phyloP scores from a whole-genome alignment of 495 filamentous ascomycete species.

The Aspergillus indologenus region DNA sequence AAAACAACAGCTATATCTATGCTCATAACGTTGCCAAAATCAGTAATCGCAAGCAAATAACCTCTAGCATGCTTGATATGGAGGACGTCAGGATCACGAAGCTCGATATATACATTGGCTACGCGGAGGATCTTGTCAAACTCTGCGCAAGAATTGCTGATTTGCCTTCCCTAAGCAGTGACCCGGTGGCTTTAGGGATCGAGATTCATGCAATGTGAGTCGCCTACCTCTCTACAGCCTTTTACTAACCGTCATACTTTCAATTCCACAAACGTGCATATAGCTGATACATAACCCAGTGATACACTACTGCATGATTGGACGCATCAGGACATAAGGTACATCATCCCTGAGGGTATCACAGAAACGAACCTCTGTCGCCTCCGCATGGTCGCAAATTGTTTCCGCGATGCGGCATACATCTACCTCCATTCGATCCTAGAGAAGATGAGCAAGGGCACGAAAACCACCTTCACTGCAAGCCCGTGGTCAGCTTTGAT shows the following conservation, averaged over 20 bases:
- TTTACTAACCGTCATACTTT: neutral
- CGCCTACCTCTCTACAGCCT: neutral
- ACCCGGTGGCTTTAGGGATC: constrained; percentile 25
- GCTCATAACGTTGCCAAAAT: constrained; percentile 41
- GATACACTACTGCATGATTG: constrained; percentile 37
- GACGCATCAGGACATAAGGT: constrained; percentile 30
- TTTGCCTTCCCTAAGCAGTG: constrained; percentile 27
- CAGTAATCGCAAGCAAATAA: constrained; percentile 33
- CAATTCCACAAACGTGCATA: neutral
- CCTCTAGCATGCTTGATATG: constrained; percentile 16
- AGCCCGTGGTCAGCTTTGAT: constrained; percentile 17
- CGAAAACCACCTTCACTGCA: neutral
- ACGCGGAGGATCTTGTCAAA: constrained; percentile 43
- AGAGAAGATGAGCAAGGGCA: constrained; percentile 27
- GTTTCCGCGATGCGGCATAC: constrained; percentile 43
- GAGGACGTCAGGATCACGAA: constrained; percentile 30
- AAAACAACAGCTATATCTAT: constrained; percentile 34
- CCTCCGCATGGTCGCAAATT: constrained; percentile 44
- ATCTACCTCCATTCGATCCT: constrained; percentile 44
- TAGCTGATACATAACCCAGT: constrained; percentile 18
- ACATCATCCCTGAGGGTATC: constrained; percentile 36
- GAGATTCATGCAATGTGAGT: constrained; percentile 37
- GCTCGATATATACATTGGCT: constrained; percentile 45
- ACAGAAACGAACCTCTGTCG: constrained; percentile 30
- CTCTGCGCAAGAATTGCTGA: constrained; percentile 39